Percentiles rank a stretch among this genome's conserved stretches.
These are phyloP conservation scores for Hyphopichia fennica DNA, from an alignment of 1,139 yeast species.

Conservation along the genomic window DNA sequence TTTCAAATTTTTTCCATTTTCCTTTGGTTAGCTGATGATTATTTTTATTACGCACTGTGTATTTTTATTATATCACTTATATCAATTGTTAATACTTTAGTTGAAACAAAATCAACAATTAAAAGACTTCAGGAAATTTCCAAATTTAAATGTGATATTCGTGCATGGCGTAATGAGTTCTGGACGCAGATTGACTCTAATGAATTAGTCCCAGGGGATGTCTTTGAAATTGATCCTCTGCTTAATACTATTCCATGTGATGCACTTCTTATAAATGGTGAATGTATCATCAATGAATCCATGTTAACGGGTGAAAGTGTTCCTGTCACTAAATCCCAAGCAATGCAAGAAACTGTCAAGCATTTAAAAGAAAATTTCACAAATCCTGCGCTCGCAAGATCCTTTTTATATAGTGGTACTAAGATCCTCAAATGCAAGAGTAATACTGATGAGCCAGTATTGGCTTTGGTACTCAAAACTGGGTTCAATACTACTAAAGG, in stretches of 20 bases:
- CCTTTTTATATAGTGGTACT: slow-evolving; percentile 85
- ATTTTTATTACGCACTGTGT: slow-evolving; percentile 90
- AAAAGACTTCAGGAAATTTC: slow-evolving; percentile 73
- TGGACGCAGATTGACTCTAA: slow-evolving; percentile 82
- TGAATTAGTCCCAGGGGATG: slow-evolving; percentile 95
- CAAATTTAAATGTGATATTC: slow-evolving; percentile 69
- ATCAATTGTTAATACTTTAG: slow-evolving; percentile 74
- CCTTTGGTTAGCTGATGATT: slow-evolving; percentile 89
- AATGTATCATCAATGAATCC: slow-evolving; percentile 90
- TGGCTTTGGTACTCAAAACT: slow-evolving; percentile 84
- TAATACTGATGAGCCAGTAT: slow-evolving; percentile 65
- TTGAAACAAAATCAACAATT: slow-evolving; percentile 81
- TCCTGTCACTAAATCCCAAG: slow-evolving; percentile 81
- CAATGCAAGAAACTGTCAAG: slow-evolving; percentile 60
- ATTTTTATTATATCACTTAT: slow-evolving; percentile 81
- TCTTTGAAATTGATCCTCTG: slow-evolving; percentile 88
- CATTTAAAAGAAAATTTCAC: slow-evolving; percentile 58
- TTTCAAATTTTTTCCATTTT: slow-evolving; percentile 91
- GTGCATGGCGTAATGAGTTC: slow-evolving; percentile 90
- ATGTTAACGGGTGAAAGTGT: slow-evolving; percentile 98
- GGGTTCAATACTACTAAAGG: slow-evolving; percentile 97
- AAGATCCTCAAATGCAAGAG: slow-evolving; percentile 79
- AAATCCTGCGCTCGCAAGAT: slow-evolving; percentile 67
- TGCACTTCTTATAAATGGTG: slow-evolving; percentile 82
- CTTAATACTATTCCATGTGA: slow-evolving; percentile 80